Evolutionary conservation across 139 green algal species (phyloP).

Genomic region (Desmodesmus armatus): DNA sequence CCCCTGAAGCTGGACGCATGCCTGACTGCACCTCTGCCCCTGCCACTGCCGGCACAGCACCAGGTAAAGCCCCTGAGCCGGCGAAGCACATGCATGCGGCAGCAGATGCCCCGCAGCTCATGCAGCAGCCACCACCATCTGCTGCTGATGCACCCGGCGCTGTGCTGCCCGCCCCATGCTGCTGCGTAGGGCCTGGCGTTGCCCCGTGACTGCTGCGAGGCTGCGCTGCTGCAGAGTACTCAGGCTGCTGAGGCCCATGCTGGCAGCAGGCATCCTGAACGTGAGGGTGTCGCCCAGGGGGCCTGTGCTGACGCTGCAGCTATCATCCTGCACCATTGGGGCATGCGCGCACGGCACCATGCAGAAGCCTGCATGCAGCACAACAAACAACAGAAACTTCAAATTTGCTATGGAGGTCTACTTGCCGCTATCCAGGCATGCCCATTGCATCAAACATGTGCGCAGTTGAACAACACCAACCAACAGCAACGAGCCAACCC

Average conservation of each 20-base stretch:
- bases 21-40: neutral
- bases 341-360: neutral
- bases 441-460: neutral
- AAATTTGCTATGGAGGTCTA: neutral
- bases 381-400: neutral
- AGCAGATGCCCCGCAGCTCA: too few relatives aligned
- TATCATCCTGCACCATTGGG: neutral
- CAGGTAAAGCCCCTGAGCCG: neutral
- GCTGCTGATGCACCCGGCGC: too few relatives aligned
- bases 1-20: neutral
- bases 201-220: too few relatives aligned
- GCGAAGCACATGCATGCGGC: too few relatives aligned
- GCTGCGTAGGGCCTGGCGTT: too few relatives aligned
- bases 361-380: slow-evolving; percentile 9
- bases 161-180: too few relatives aligned
- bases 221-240: neutral
- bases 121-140: too few relatives aligned
- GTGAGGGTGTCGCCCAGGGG: slow-evolving; percentile 12
- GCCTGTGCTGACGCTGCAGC: neutral
- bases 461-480: neutral
- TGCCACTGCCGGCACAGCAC: neutral
- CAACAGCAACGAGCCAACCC: too few relatives aligned
- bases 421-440: neutral
- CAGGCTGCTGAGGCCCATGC: slow-evolving; percentile 18
- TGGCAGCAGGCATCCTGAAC: slow-evolving; percentile 1